Base-by-base conservation (phyloP, 164 flowering plant genomes). In the Piper betle region DNA sequence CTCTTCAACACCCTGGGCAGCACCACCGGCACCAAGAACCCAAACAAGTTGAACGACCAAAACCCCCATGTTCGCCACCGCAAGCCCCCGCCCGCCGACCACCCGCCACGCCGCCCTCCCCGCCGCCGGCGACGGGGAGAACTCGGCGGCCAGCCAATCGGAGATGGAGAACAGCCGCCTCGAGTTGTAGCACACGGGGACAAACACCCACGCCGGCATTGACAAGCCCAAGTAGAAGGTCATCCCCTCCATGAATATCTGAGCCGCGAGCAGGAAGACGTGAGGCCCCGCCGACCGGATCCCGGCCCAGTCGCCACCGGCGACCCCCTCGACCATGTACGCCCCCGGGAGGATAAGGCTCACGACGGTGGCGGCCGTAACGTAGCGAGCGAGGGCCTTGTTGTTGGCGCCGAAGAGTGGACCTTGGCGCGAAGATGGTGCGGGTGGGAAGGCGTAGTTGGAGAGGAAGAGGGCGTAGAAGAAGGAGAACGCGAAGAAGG, bases 1-100 rank as follows among this genome's bases (percentile, higher is more conserved):
- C 53, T 67, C 77, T 77, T 79, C 50, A 89, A 82, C 57, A 82
- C 89, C 60, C 66, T 81, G 0, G 91, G 96, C 38, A 86, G 73
- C 71, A 78, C 86, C 67, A 86, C 74, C 41, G 94, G 94, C 74
- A 89, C 57, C 80, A 89, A 77, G 64, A 86, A 82, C 19, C 88
- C 87, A 74, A 86, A 85, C 61, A 89, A 65, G 77, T 89, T 89
- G 70, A 80, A 89, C 57, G 80, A 62, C 96, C 93, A 89, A 17
- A 86, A 71, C n/a, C 48, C 42, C 84, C 80, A 85, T 37, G 57
- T 86, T 89, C 0, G 80, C 89, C n/a, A 80, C 52, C 1, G 94
- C 96, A 54, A 89, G 82, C 0, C 59, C 79, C 64, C 80, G 74
- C 2, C 90, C 97, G 4, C 78, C 53, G 15, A 53, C 62, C 64